Base-by-base conservation (phyloP, 805 yeast species). In the Hanseniaspora vineae region DNA sequence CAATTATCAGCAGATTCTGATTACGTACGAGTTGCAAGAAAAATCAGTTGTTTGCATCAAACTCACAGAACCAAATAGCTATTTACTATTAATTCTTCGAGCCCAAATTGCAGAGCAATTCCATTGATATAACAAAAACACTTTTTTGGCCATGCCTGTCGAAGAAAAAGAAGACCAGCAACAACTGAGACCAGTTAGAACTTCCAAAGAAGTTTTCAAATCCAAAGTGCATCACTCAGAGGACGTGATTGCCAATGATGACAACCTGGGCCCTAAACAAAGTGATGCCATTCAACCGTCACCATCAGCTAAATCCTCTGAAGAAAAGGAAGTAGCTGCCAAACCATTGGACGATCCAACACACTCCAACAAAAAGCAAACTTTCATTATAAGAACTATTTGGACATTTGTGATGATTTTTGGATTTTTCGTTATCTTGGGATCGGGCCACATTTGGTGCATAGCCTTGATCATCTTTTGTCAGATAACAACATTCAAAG, bases 391-490 rank as follows among this genome's bases (percentile, higher is more conserved):
- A 23, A 78, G 98, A 55, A 81, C 97, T 3, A 70, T 84, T 44
- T 92, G 97, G 97, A 84, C 97, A 0, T 65, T 92, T 56, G 87
- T 92, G 15, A 89, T 92, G 97, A 81, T 92, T 51, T 65, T 71
- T 15, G 78, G 78, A 6, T 83, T 88, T 64, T 77, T 86, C 51
- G 66, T 74, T 37, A 72, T 84, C 23, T 68, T 89, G 44, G 80
- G 84, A 31, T 76, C 89, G 10, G 98, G 98, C 40, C 97, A 89
- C 60, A 68, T 84, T 47, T 80, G 88, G 71, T 76, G 88, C 46
- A 84, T 89, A 50, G 62, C 76, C 6, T 69, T 85, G 50, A 87
- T 90, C 44, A 68, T 84, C 40, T 57, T 79, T 8, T 75, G 87
- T 50, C 96, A 92, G 66, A 71, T 84, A 31, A 73, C 88, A 48